Evolutionary conservation across 1,284 basidiomycete genomes (phyloP).

Genomic region (Trametes pubescens): DNA sequence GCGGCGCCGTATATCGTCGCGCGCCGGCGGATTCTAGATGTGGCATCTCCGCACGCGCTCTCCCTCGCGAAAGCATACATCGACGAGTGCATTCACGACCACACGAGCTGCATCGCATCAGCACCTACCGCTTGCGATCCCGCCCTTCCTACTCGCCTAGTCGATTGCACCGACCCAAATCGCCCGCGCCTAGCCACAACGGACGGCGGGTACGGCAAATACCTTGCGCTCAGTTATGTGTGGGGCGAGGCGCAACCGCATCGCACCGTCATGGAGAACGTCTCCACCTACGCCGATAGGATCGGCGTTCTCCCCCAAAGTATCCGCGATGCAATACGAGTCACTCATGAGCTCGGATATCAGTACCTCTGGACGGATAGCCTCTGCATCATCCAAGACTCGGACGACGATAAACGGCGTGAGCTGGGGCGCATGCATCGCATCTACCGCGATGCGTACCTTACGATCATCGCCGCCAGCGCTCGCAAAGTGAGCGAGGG

Average conservation of each 20-base stretch:
- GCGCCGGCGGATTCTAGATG: not conserved
- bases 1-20: slow-evolving; percentile 16
- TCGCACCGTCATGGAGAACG: slow-evolving; percentile 4
- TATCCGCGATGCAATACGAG: slow-evolving; percentile 6
- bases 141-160: slow-evolving; percentile 16
- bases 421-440: slow-evolving; percentile 6
- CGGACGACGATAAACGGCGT: slow-evolving; percentile 2
- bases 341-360: not conserved
- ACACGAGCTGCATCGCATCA: not conserved
- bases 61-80: not conserved
- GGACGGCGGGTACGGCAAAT: not conserved
- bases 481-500: not conserved
- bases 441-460: slow-evolving; percentile 8
- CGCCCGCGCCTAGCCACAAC: not conserved
- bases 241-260: slow-evolving; percentile 22
- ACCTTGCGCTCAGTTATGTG: slow-evolving; percentile 26
- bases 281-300: not conserved
- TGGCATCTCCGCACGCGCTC: not conserved
- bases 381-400: slow-evolving; percentile 18
- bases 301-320: slow-evolving; percentile 9
- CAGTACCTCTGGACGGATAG: slow-evolving; percentile 13
- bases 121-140: not conserved
- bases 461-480: slow-evolving; percentile 11
- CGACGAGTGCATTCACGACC: slow-evolving; percentile 2
- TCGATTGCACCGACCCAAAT: slow-evolving; percentile 18